Percentiles rank a stretch among this genome's conserved stretches.
Conservation (phyloP, 2,329 filamentous ascomycete species). For the Fusarium clavum region DNA sequence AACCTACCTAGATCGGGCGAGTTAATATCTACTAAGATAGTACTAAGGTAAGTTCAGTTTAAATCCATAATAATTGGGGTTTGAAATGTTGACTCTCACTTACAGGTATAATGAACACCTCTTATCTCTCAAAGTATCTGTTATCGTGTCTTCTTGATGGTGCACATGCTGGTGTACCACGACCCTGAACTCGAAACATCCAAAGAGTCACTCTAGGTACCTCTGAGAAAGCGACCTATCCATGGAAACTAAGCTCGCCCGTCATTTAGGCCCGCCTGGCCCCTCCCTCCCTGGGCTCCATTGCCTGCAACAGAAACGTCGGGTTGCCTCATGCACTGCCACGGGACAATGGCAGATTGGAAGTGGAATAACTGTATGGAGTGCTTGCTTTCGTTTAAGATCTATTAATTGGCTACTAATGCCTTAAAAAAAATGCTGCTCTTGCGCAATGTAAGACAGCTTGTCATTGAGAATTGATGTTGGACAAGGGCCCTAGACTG, state of each 20-base stretch:
- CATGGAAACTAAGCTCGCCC: slow-evolving; percentile 10
- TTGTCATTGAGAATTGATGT: slow-evolving; percentile 17
- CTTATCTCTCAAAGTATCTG: neutral
- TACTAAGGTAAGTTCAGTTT: neutral
- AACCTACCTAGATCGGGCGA: neutral
- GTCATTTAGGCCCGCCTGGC: neutral
- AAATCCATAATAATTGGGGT: neutral
- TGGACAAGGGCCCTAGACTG: slow-evolving; percentile 14
- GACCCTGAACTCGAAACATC: slow-evolving; percentile 3
- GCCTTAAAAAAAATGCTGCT: slow-evolving; percentile 15
- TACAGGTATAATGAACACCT: neutral
- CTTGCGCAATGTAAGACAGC: slow-evolving; percentile 23
- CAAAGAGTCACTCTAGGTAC: slow-evolving; percentile 27
- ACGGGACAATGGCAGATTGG: slow-evolving; percentile 47
- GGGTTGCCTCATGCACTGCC: slow-evolving; percentile 50
- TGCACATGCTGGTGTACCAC: neutral
- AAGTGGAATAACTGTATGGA: slow-evolving; percentile 21
- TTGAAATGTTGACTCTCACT: neutral
- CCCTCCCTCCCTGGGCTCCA: slow-evolving; percentile 14
- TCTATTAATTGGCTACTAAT: slow-evolving; percentile 27
- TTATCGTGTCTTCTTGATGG: neutral
- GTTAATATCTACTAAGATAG: neutral
- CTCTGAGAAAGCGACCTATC: slow-evolving; percentile 1
- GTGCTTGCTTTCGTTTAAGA: neutral
- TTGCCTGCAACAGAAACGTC: slow-evolving; percentile 35